Percentiles rank a stretch among this genome's conserved stretches.
phyloP scores from a whole-genome alignment of 805 yeast genomes.

The Candida quercuum region DNA sequence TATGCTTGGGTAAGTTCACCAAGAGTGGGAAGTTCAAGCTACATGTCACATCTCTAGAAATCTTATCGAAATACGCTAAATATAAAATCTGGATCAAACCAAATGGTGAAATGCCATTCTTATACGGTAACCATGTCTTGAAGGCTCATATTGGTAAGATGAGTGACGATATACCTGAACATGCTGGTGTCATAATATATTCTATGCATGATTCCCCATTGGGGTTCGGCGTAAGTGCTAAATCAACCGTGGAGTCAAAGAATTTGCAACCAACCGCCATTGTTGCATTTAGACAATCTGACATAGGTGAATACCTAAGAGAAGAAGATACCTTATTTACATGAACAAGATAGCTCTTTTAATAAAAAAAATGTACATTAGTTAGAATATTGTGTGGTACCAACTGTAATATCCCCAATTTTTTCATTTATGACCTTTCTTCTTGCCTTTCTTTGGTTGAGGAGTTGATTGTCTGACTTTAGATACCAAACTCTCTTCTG shows the following conservation, averaged over 20 bases:
- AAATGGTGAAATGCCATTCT: conserved; percentile 97
- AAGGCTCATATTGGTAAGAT: conserved; percentile 96
- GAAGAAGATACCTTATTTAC: conserved; percentile 96
- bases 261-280: conserved; percentile 89
- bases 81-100: conserved; percentile 94
- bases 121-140: conserved; percentile 93
- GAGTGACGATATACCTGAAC: conserved; percentile 97
- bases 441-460: conserved; percentile 14
- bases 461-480: conserved; percentile 5
- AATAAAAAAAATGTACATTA: conserved; percentile 5
- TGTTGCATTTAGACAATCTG: conserved; percentile 95
- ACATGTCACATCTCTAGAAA: conserved; percentile 86
- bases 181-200: conserved; percentile 88
- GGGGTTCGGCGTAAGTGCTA: conserved; percentile 94
- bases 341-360: conserved; percentile 19
- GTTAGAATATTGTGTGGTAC: too few species aligned
- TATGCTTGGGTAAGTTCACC: conserved; percentile 94
- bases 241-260: conserved; percentile 83
- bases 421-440: conserved; percentile 22
- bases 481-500: conserved; percentile 29
- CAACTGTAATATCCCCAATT: neutral
- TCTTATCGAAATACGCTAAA: conserved; percentile 82
- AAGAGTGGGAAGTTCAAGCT: conserved; percentile 95
- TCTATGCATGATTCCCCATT: conserved; percentile 91
- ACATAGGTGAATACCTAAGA: conserved; percentile 95